Evolutionary conservation across 192 early-diverging fungal species (phyloP).

Genomic region (Dimargaris verticillata): DNA sequence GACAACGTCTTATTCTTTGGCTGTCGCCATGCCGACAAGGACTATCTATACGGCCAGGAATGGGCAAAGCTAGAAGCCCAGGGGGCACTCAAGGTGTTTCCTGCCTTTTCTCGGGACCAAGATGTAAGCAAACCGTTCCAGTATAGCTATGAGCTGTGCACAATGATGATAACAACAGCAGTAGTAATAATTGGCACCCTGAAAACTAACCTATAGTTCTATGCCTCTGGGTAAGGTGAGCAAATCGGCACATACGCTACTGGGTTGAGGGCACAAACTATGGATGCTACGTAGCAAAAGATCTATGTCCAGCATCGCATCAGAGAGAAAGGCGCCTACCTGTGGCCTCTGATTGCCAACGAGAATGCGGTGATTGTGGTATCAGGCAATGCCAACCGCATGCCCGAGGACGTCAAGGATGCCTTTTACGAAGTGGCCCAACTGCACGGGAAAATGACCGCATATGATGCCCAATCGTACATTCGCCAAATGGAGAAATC

Average conservation of each 20-base stretch:
- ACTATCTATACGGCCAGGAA: conserved; percentile 59
- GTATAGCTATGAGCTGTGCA: no score
- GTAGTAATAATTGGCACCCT: no score
- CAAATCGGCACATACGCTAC: no score
- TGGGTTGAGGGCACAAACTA: no score
- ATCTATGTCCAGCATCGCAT: conserved; percentile 24
- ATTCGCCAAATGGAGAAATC: conserved; percentile 42
- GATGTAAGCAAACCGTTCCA: conserved; percentile 11
- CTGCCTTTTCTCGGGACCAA: conserved; percentile 83
- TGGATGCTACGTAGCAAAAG: neutral
- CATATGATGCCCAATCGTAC: conserved; percentile 38
- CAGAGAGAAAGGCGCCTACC: conserved; percentile 27
- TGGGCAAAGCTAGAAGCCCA: conserved; percentile 34
- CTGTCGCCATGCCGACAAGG: conserved; percentile 46
- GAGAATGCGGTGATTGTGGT: conserved; percentile 44
- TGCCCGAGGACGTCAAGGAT: conserved; percentile 52
- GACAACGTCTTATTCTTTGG: conserved; percentile 75
- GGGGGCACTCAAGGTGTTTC: conserved; percentile 37
- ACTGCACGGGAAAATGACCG: conserved; percentile 29
- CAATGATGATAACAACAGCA: no score
- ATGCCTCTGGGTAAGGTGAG: no score
- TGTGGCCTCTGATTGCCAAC: conserved; percentile 49
- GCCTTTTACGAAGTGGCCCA: conserved; percentile 42
- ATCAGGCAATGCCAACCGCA: conserved; percentile 58
- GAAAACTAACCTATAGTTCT: no score